Conservation (phyloP, 2,329 filamentous ascomycete genomes). For the Aspergillus japonicus region DNA sequence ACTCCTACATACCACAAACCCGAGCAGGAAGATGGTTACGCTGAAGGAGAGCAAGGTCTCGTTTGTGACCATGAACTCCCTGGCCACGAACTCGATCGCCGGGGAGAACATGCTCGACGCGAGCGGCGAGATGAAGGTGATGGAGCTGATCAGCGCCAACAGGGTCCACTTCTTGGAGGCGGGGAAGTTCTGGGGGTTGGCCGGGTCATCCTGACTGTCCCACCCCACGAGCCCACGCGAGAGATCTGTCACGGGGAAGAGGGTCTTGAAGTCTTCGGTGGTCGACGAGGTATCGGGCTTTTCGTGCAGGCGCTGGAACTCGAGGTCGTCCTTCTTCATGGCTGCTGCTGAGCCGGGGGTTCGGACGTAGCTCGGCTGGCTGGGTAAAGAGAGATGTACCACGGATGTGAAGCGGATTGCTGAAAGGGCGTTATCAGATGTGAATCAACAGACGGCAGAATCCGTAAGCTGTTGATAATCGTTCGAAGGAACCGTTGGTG, state of each 20-base stretch:
- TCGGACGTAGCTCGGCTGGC: background rate
- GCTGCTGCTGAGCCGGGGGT: background rate
- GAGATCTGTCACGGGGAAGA: conserved; percentile 52
- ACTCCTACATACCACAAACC: conserved; percentile 27
- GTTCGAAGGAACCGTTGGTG: background rate
- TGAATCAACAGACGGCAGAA: background rate
- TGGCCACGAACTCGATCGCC: conserved; percentile 22
- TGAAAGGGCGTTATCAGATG: background rate
- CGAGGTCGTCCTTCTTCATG: background rate
- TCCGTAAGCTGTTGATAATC: background rate
- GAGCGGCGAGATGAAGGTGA: conserved; percentile 33
- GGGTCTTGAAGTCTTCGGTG: background rate
- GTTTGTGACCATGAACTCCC: conserved; percentile 24
- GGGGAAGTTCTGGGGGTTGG: conserved; percentile 57
- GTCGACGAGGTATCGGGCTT: background rate
- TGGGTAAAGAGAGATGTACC: background rate
- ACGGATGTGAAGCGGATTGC: background rate
- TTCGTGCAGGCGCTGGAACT: background rate
- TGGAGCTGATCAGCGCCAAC: conserved; percentile 27
- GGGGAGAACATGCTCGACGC: conserved; percentile 37
- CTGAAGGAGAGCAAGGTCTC: conserved; percentile 29
- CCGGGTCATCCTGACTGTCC: conserved; percentile 59
- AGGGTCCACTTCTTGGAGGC: conserved; percentile 26
- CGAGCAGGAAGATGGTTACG: conserved; percentile 32
- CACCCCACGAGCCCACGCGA: conserved; percentile 58